A percentile compares a stretch with the other conserved stretches of the same genome.
Conservation (phyloP, 352 stramenopile genomes). For the Globisporangium canariense region DNA sequence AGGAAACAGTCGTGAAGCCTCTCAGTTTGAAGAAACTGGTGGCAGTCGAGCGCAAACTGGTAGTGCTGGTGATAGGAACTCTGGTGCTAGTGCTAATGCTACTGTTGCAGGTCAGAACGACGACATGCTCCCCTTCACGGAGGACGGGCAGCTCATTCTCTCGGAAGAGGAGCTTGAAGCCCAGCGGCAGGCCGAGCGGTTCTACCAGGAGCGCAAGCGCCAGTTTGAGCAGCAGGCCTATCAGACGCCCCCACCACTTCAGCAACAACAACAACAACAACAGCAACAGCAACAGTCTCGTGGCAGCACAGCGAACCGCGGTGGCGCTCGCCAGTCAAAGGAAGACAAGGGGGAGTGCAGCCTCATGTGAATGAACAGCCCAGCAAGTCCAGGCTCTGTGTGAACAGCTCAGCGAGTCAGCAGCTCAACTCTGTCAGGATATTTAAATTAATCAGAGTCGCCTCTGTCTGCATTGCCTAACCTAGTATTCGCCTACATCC, state of each 20-base stretch:
- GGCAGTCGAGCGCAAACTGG: not conserved
- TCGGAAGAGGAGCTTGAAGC: constrained; percentile 63
- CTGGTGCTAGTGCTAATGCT: not conserved
- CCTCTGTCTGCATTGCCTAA: not conserved
- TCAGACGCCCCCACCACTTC: constrained; percentile 34
- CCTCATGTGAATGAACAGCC: constrained; percentile 38
- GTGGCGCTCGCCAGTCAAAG: constrained; percentile 5
- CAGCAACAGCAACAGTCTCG: constrained; percentile 21
- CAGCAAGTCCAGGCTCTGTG: not conserved
- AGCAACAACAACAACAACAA: constrained; percentile 17
- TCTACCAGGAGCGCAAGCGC: constrained; percentile 72
- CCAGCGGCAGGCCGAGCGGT: constrained; percentile 61
- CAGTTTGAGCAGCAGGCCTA: constrained; percentile 42
- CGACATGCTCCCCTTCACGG: constrained; percentile 40
- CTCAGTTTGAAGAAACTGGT: constrained; percentile 5
- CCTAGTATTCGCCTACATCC: too few species aligned
- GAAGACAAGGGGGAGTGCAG: constrained; percentile 38
- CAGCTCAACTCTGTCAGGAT: constrained; percentile 3
- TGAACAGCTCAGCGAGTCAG: not conserved
- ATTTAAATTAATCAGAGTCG: constrained; percentile 20
- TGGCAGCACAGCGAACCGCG: constrained; percentile 11
- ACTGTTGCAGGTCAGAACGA: constrained; percentile 17
- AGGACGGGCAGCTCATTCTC: constrained; percentile 55
- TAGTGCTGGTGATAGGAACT: not conserved
- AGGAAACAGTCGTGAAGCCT: not conserved